These are phyloP conservation scores for Sporobolomyces pararoseus DNA, from an alignment of 768 basidiomycete species.

Conservation along the genomic window DNA sequence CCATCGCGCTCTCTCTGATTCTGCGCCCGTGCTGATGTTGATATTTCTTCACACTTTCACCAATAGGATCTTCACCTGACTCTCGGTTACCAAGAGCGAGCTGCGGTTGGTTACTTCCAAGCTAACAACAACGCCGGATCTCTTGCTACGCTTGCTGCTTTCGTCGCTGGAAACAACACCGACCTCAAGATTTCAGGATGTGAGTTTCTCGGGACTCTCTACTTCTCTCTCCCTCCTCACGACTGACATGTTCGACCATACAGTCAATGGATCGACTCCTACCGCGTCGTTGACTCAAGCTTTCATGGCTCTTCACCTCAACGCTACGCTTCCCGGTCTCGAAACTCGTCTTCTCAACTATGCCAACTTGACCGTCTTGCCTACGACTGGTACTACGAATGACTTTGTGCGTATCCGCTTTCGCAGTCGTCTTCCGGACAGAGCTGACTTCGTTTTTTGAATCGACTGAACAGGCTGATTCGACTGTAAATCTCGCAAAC, in stretches of 20 bases:
- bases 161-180: constrained; percentile 58
- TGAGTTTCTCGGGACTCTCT: not conserved
- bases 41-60: too few relatives aligned
- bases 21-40: too few relatives aligned
- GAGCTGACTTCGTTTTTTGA: not conserved
- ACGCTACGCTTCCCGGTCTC: constrained; percentile 61
- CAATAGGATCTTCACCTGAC: constrained; percentile 30
- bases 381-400: constrained; percentile 60
- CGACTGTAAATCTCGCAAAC: constrained; percentile 55
- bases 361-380: constrained; percentile 57
- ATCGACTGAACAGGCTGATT: not conserved
- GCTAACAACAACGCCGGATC: constrained; percentile 63
- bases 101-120: constrained; percentile 48
- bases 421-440: not conserved
- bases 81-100: constrained; percentile 22
- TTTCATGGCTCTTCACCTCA: constrained; percentile 60
- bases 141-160: constrained; percentile 63
- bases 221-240: too few relatives aligned
- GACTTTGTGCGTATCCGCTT: constrained; percentile 66
- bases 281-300: constrained; percentile 61
- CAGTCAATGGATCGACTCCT: constrained; percentile 57
- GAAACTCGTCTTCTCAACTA: constrained; percentile 58
- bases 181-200: constrained; percentile 30
- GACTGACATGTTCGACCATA: too few relatives aligned
- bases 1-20: constrained; percentile 43